Percentiles rank a stretch among this genome's conserved stretches.
Conservation (phyloP, 768 basidiomycete genomes). For the Suillus subluteus region DNA sequence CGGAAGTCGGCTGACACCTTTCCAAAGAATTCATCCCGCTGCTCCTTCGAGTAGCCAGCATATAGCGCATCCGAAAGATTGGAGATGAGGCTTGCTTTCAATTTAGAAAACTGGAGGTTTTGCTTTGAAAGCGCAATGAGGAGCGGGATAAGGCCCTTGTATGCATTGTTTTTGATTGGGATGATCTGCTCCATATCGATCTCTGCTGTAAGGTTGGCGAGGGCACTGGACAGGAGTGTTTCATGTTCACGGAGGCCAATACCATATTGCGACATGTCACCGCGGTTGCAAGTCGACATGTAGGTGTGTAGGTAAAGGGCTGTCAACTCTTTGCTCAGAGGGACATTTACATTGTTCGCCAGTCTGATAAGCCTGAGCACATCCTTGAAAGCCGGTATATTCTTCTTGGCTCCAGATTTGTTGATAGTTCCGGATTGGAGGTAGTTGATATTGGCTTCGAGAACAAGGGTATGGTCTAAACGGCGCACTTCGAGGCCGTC, state of each 20-base stretch:
- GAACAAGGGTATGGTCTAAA: conserved; percentile 47
- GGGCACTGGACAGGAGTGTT: conserved; percentile 43
- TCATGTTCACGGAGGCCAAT: conserved; percentile 50
- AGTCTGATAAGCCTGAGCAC: conserved; percentile 32
- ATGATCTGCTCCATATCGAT: conserved; percentile 12
- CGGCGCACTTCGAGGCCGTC: conserved; percentile 39
- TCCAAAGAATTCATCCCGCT: conserved; percentile 29
- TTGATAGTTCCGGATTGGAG: conserved; percentile 28
- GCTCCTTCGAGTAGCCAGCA: conserved; percentile 16
- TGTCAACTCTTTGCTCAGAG: conserved; percentile 28
- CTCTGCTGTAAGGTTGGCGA: conserved; percentile 30
- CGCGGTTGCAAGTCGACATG: conserved; percentile 36
- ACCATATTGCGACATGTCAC: conserved; percentile 26
- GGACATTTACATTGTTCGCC: neutral
- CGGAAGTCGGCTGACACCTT: conserved; percentile 6
- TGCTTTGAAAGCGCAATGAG: conserved; percentile 43
- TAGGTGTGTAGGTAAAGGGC: conserved; percentile 51
- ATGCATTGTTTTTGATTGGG: conserved; percentile 34
- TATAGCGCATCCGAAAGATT: conserved; percentile 30
- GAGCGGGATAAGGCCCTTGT: conserved; percentile 45
- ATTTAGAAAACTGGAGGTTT: conserved; percentile 32
- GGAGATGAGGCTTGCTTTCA: conserved; percentile 25
- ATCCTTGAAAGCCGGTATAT: conserved; percentile 25
- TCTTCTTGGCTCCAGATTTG: conserved; percentile 13
- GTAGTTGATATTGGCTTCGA: conserved; percentile 43